These are phyloP conservation scores for Globisporangium spinosum DNA, from an alignment of 352 stramenopile species.

Conservation along the genomic window DNA sequence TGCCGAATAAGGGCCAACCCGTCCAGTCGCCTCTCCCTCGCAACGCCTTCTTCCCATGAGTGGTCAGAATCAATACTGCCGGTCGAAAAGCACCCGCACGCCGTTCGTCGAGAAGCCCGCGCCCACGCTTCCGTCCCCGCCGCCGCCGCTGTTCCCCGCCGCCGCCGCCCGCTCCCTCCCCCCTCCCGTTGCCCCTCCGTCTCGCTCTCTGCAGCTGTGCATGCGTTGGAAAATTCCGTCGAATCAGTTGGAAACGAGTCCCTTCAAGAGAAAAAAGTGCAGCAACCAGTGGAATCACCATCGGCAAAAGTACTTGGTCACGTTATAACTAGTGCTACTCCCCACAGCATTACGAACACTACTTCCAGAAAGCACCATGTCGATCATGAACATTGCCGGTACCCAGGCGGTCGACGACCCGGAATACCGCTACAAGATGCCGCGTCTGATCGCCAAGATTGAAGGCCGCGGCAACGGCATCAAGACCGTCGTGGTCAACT, in stretches of 20 bases:
- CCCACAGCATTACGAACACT: background rate
- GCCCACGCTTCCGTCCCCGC: background rate
- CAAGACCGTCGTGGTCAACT: slow-evolving; percentile 99
- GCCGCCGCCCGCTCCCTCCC: background rate
- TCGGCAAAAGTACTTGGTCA: slow-evolving; percentile 31
- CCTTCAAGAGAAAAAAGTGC: slow-evolving; percentile 79
- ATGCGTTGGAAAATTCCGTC: slow-evolving; percentile 86
- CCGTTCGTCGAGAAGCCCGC: background rate
- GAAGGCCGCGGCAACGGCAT: slow-evolving; percentile 99
- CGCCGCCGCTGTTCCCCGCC: background rate
- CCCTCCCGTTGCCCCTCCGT: slow-evolving; percentile 1
- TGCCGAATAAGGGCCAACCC: background rate
- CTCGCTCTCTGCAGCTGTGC: slow-evolving; percentile 54
- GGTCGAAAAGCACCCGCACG: slow-evolving; percentile 12
- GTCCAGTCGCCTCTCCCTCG: background rate
- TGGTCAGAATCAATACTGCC: slow-evolving; percentile 10
- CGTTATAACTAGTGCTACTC: slow-evolving; percentile 24
- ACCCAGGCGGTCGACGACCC: slow-evolving; percentile 90
- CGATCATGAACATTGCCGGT: slow-evolving; percentile 89
- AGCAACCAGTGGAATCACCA: slow-evolving; percentile 23
- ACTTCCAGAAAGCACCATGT: slow-evolving; percentile 43
- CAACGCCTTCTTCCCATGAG: background rate
- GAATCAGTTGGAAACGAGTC: slow-evolving; percentile 72
- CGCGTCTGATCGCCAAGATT: slow-evolving; percentile 94
- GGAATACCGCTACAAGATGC: slow-evolving; percentile 99